Evolutionary conservation across 108 stramenopile species (phyloP), one percentile per base, ranked within the genome.

Genomic region (Mayamaea pseudoterrestris): DNA sequence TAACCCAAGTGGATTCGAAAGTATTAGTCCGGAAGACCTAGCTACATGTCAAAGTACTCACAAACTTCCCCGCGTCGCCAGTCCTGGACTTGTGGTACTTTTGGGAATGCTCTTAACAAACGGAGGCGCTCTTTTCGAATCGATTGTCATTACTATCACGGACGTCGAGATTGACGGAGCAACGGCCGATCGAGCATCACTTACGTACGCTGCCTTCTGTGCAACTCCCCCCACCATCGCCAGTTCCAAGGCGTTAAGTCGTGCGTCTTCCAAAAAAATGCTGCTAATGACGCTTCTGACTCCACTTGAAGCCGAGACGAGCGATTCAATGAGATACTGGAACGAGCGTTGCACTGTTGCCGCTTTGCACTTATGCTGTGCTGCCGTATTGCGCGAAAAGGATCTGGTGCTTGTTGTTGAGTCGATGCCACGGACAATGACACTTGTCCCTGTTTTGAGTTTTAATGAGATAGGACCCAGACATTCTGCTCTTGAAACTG

Each of bases 351-450:
- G 56, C 21, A 62, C 72, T 27, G 21, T 62, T n/a, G 31, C 67
- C 27, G 64, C 75, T 2, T 49, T 90, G 16, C 63, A 61, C n/a
- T 72, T 84, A 18, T 44, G 84, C 5, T 79, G 80, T 52, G 73
- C 80, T 39, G 73, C 76, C 0, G 76, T 73, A 18, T 69, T 50
- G 6, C 57, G 78, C 13, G 83, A 83, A 41, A 76, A 80, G 23
- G 41, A 56, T 18, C 79, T 90, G 36, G 18, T 62, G 26, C 41
- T 46, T 14, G 60, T 68, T 26, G 30, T 74, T 2, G 35, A 50
- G 17, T 45, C 66, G 1, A 35, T 48, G 22, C 47, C 44, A 9
- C 14, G 47, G 17, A 29, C 14, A 35, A 41, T 63, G 32, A 66
- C 57, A 44, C 42, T 65, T 20, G 54, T 57, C 32, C 60, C 73